These are phyloP conservation scores for Cenchrus americanus DNA, from an alignment of 176 grass and related monocot genomes.

Conservation along the genomic window DNA sequence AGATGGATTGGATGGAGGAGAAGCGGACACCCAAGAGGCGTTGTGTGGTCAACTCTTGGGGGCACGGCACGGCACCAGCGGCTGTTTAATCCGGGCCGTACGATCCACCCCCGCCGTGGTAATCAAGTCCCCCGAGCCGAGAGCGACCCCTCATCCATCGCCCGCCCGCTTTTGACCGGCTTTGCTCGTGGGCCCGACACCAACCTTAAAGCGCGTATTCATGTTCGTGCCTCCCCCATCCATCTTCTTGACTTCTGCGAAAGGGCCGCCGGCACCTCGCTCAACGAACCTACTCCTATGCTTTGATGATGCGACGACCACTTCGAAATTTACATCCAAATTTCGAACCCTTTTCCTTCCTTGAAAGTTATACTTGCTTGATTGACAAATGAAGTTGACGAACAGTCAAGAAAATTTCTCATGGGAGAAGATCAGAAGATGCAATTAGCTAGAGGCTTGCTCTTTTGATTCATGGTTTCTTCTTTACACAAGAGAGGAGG, in stretches of 20 bases:
- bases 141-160: conserved; percentile 35
- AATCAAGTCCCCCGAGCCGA: not conserved
- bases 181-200: conserved; percentile 7
- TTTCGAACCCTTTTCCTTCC: not conserved
- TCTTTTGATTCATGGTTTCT: conserved; percentile 14
- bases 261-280: not conserved
- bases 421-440: too few relatives aligned
- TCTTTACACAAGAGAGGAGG: conserved; percentile 29
- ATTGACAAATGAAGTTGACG: not conserved
- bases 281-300: not conserved
- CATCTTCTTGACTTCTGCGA: not conserved
- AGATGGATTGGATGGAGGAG: not conserved
- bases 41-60: not conserved
- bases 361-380: too few relatives aligned
- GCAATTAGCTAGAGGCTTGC: not conserved
- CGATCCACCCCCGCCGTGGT: not conserved
- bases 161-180: conserved; percentile 32
- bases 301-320: not conserved
- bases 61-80: not conserved
- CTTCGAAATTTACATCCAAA: not conserved
- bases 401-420: not conserved
- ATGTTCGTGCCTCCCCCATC: not conserved
- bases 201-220: not conserved
- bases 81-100: not conserved
- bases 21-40: not conserved